These are phyloP conservation scores for Prunus dulcis DNA, from an alignment of 306 rosid species.

Conservation along the genomic window DNA sequence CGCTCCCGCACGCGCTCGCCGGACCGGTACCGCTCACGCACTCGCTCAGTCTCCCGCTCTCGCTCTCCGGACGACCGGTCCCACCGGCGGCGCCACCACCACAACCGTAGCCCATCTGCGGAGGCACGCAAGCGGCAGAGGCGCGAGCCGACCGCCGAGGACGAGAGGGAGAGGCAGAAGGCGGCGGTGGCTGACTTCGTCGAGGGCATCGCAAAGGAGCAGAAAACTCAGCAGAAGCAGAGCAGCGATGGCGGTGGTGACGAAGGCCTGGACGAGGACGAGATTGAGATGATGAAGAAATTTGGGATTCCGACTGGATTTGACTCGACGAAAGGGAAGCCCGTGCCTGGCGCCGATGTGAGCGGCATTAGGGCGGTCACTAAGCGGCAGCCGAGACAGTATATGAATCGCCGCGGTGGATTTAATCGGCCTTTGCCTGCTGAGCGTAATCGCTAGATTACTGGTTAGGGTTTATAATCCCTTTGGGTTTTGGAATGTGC, in stretches of 20 bases:
- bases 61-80: conserved; percentile 64
- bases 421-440: conserved; percentile 98
- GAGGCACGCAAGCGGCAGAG: conserved; percentile 75
- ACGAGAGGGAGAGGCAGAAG: conserved; percentile 59
- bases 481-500: not conserved
- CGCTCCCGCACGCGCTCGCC: conserved; percentile 76
- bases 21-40: conserved; percentile 33
- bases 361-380: conserved; percentile 83
- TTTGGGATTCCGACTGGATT: conserved; percentile 84
- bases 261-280: conserved; percentile 55
- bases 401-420: conserved; percentile 97
- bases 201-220: conserved; percentile 71
- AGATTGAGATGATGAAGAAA: conserved; percentile 94
- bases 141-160: conserved; percentile 50
- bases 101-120: conserved; percentile 70
- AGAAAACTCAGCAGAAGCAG: conserved; percentile 49
- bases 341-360: conserved; percentile 82
- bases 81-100: conserved; percentile 57
- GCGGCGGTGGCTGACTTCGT: conserved; percentile 75
- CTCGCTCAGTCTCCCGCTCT: conserved; percentile 32
- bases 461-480: conserved; percentile 30
- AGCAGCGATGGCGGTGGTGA: conserved; percentile 19
- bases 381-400: conserved; percentile 91
- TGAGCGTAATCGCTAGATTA: conserved; percentile 69
- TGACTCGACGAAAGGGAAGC: conserved; percentile 90